Evolutionary conservation across 2,329 filamentous ascomycete species (phyloP).

Genomic region (Sarocladium oryzae): DNA sequence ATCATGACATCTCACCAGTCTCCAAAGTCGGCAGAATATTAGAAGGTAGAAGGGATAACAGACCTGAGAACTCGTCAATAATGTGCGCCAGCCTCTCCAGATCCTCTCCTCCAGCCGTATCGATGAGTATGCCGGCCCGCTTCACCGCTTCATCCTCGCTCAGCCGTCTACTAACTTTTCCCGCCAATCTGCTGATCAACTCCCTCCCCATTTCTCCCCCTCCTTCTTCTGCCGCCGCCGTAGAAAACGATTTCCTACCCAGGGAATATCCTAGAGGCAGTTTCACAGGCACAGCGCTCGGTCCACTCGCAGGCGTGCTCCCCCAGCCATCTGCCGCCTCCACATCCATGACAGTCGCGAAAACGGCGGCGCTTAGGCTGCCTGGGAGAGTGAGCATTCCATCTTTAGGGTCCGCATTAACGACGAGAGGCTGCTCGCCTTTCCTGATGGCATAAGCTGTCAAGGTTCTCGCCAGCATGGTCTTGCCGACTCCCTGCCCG

Average conservation of each 20-base stretch:
- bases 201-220: conserved; percentile 46
- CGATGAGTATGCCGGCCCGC: conserved; percentile 75
- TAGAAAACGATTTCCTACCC: no score
- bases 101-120: conserved; percentile 64
- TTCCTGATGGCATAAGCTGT: conserved; percentile 72
- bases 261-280: conserved; percentile 87
- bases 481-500: conserved; percentile 74
- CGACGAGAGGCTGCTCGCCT: conserved; percentile 68
- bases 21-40: no score
- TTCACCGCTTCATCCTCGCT: conserved; percentile 68
- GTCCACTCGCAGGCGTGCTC: conserved; percentile 82
- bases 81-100: conserved; percentile 79
- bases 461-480: conserved; percentile 68
- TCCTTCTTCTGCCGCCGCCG: neutral
- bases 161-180: conserved; percentile 70
- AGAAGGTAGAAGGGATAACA: no score
- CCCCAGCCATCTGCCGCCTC: conserved; percentile 78
- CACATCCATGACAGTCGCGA: conserved; percentile 80
- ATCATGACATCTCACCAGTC: conserved; percentile 30
- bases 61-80: conserved; percentile 47
- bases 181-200: conserved; percentile 68
- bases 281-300: conserved; percentile 83
- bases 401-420: conserved; percentile 80
- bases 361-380: conserved; percentile 77
- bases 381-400: conserved; percentile 72